Evolutionary conservation across 2,329 filamentous ascomycete genomes (phyloP).

Genomic region (Fusarium odoratissimum): DNA sequence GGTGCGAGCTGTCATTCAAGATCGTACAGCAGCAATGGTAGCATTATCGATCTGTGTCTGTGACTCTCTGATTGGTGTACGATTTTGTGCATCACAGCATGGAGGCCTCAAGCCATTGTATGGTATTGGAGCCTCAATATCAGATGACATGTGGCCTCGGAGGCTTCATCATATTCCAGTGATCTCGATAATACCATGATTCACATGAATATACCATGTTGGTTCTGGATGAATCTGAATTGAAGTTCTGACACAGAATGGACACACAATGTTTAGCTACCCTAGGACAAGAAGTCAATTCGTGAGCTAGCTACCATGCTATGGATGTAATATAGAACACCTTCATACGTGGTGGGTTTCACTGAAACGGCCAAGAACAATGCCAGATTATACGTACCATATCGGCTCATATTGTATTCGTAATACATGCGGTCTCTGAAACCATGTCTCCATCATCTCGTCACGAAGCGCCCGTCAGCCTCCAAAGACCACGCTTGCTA

Average conservation of each 20-base stretch:
- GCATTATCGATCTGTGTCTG: slow-evolving; percentile 29
- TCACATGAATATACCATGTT: background rate
- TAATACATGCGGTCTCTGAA: background rate
- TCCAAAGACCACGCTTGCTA: background rate
- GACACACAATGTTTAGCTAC: slow-evolving; percentile 2
- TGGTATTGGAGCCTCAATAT: background rate
- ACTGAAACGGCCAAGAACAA: background rate
- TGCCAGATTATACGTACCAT: background rate
- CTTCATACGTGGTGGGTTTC: background rate
- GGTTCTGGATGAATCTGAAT: background rate
- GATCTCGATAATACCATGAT: background rate
- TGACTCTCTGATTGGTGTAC: slow-evolving; percentile 26
- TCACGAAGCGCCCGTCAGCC: background rate
- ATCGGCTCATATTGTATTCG: slow-evolving; percentile 14
- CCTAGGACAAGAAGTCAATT: background rate
- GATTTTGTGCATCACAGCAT: slow-evolving; percentile 38
- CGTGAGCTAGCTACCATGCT: background rate
- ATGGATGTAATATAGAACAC: background rate
- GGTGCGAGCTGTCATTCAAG: slow-evolving; percentile 17
- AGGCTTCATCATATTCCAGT: background rate
- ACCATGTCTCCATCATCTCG: slow-evolving; percentile 7
- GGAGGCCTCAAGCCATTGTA: slow-evolving; percentile 28
- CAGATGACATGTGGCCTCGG: slow-evolving; percentile 7
- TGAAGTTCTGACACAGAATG: background rate
- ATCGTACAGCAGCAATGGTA: slow-evolving; percentile 26